Evolutionary conservation across 2,329 filamentous ascomycete species (phyloP).

Genomic region (Boeremia lycopersici): DNA sequence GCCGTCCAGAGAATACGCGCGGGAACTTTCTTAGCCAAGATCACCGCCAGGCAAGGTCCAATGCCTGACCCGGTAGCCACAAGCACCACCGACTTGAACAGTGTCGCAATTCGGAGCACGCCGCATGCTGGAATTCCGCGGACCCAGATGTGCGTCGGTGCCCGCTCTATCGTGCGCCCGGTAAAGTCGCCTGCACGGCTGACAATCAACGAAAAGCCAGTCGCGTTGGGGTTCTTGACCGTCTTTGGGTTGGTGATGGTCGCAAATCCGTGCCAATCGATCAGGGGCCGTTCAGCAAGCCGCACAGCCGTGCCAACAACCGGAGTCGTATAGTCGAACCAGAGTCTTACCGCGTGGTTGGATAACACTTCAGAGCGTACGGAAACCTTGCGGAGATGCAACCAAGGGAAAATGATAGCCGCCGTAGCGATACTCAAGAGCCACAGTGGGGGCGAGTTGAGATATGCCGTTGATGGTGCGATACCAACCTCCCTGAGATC

Average conservation of each 20-base stretch:
- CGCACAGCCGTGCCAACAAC: conserved; percentile 41
- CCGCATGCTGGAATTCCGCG: conserved; percentile 46
- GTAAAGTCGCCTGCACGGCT: conserved; percentile 50
- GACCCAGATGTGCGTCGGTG: conserved; percentile 44
- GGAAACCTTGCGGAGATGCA: conserved; percentile 70
- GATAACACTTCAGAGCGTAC: conserved; percentile 74
- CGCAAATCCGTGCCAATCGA: conserved; percentile 49
- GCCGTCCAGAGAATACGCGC: conserved; percentile 75
- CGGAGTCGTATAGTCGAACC: conserved; percentile 50
- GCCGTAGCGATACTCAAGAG: conserved; percentile 69
- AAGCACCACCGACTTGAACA: conserved; percentile 46
- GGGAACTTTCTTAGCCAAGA: conserved; percentile 54
- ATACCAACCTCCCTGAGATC: conserved; percentile 25
- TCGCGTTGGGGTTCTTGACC: conserved; percentile 14
- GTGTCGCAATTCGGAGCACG: conserved; percentile 44
- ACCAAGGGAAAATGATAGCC: conserved; percentile 76
- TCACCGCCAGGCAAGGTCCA: conserved; percentile 56
- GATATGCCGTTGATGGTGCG: conserved; percentile 30
- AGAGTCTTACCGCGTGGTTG: conserved; percentile 72
- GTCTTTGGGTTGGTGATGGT: conserved; percentile 44
- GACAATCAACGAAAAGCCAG: conserved; percentile 45
- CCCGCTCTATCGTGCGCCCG: conserved; percentile 38
- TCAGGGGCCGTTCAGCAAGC: conserved; percentile 42
- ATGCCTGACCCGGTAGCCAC: conserved; percentile 49
- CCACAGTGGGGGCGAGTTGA: conserved; percentile 62